Conservation (phyloP, 2,329 filamentous ascomycete species). For the Penicillium sp. region DNA sequence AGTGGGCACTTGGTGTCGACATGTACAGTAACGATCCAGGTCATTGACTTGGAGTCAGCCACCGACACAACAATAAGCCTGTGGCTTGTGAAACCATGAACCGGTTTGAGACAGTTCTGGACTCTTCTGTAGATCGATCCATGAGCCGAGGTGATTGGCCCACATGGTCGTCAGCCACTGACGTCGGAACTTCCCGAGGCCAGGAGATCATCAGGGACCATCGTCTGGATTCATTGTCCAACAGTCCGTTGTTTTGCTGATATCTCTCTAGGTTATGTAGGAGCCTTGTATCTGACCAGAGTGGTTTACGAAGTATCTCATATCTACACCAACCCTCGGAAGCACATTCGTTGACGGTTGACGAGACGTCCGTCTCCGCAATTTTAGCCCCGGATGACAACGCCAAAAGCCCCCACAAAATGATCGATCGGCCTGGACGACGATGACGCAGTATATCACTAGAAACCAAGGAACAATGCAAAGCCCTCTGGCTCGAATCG, state of each 20-base stretch:
- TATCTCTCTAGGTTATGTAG: too few species aligned
- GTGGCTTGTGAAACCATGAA: neutral
- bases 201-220: too few species aligned
- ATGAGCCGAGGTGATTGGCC: neutral
- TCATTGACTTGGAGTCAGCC: neutral
- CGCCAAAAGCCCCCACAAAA: too few species aligned
- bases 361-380: neutral
- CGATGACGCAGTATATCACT: neutral
- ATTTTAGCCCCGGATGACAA: neutral
- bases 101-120: neutral
- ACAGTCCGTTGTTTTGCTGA: too few species aligned
- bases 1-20: too few species aligned
- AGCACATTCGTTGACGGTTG: too few species aligned
- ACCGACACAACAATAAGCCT: neutral
- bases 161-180: neutral
- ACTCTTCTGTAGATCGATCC: too few species aligned
- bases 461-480: neutral
- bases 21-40: too few species aligned
- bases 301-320: neutral
- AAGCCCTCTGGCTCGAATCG: neutral
- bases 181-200: neutral
- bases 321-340: too few species aligned
- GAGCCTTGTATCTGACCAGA: too few species aligned
- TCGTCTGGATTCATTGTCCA: too few species aligned
- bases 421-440: neutral